Conservation (phyloP, 2,329 filamentous ascomycete genomes). For the Colletotrichum euphorbiae region DNA sequence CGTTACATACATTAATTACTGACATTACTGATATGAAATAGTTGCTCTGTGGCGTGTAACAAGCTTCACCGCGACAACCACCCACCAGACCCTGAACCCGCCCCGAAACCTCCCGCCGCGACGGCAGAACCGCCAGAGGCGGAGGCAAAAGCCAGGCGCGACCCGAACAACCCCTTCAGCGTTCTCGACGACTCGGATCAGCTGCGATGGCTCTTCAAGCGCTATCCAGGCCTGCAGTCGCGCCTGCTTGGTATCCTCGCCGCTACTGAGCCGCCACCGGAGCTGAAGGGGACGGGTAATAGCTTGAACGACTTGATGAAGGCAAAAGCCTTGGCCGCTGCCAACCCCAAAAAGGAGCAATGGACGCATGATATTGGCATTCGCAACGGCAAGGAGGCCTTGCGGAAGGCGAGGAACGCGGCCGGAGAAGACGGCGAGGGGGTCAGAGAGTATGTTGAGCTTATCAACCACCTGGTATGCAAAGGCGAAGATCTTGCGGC, state of each 20-base stretch:
- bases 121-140: conserved; percentile 46
- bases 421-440: conserved; percentile 68
- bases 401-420: conserved; percentile 62
- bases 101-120: conserved; percentile 45
- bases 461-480: conserved; percentile 63
- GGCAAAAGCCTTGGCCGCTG: conserved; percentile 35
- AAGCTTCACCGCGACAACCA: conserved; percentile 64
- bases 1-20: conserved; percentile 34
- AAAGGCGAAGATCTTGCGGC: conserved; percentile 45
- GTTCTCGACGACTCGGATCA: conserved; percentile 63
- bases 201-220: conserved; percentile 62
- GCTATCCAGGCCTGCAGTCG: conserved; percentile 62
- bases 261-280: conserved; percentile 60
- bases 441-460: conserved; percentile 69
- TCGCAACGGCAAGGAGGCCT: conserved; percentile 64
- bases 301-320: conserved; percentile 40
- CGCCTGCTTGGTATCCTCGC: conserved; percentile 62
- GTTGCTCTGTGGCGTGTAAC: conserved; percentile 70
- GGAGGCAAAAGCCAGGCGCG: conserved; percentile 7
- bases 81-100: conserved; percentile 53
- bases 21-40: conserved; percentile 44
- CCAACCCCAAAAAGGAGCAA: conserved; percentile 50
- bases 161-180: conserved; percentile 59
- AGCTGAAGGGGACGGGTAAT: conserved; percentile 24
- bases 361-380: conserved; percentile 72